Evolutionary conservation across 2,329 filamentous ascomycete species (phyloP).

Genomic region (Pezicula carpinea): DNA sequence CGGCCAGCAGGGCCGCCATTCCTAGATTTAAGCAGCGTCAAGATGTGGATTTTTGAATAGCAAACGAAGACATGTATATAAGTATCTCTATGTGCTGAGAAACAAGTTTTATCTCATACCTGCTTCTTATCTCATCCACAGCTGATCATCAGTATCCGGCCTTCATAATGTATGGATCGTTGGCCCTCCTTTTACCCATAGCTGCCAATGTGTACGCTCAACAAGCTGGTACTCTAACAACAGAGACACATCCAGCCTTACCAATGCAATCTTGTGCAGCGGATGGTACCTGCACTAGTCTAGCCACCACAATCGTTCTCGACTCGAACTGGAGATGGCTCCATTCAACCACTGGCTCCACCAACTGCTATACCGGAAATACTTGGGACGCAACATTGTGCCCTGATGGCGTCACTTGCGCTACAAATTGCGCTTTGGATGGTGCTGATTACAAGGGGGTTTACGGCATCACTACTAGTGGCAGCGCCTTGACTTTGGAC

Average conservation of each 20-base stretch:
- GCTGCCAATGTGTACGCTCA: not conserved
- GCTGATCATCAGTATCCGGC: not conserved
- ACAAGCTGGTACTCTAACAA: slow-evolving; percentile 33
- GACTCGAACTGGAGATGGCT: slow-evolving; percentile 58
- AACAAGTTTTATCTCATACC: too few relatives aligned
- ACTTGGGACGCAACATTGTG: slow-evolving; percentile 38
- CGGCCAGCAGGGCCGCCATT: too few relatives aligned
- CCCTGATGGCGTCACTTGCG: slow-evolving; percentile 39
- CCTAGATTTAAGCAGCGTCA: too few relatives aligned
- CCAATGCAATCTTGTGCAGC: slow-evolving; percentile 46
- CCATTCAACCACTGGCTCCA: slow-evolving; percentile 40
- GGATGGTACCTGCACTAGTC: slow-evolving; percentile 37
- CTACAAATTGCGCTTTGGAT: slow-evolving; percentile 47
- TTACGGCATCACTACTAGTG: slow-evolving; percentile 51
- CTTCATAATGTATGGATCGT: not conserved
- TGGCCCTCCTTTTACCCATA: not conserved
- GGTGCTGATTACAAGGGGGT: slow-evolving; percentile 48
- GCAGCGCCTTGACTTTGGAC: slow-evolving; percentile 48
- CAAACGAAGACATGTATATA: too few relatives aligned
- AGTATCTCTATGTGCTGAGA: too few relatives aligned
- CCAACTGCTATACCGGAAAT: slow-evolving; percentile 39
- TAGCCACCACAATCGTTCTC: slow-evolving; percentile 34
- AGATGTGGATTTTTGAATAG: too few relatives aligned
- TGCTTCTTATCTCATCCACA: too few relatives aligned
- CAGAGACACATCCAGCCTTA: slow-evolving; percentile 48